Base-by-base conservation (phyloP, 495 filamentous ascomycete species). In the Paragyromitra xinjiangensis region DNA sequence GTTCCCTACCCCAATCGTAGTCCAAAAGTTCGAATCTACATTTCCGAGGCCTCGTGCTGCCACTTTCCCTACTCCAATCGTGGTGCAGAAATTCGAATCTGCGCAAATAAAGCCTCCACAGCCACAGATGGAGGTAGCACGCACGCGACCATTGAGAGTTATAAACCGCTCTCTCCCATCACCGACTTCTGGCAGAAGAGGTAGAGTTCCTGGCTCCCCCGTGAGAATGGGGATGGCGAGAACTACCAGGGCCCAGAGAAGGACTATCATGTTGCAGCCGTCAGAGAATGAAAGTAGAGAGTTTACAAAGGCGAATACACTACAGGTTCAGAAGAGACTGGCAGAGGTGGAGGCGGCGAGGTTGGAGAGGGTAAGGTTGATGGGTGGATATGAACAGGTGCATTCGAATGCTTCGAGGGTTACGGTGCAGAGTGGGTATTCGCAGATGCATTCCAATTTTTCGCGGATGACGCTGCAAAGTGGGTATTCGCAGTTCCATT, bases 271-370 rank as follows among this genome's bases (percentile, higher is more conserved):
- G 34, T 3, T 51, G 45, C 61, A 58, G 51, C 73, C 68, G 1
- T 77, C 74, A 0, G 68, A 73, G 51, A 42, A 22, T 5, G 73
- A 76, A 48, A 77, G 22, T 40, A 45, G 69, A 2, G 51, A 73
- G 51, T 77, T 71, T 19, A 66, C 74, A 4, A 65, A 64, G 6
- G 26, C 26, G 1, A 77, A 65, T 12, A 77, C 74, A 5, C 14
- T 61, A 11, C 62, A 73, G 59, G 48, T 73, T 7, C 61, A 73
- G 39, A 26, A 22, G 14, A 59, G 69, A 2, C 61, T 73, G 11
- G 68, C 51, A 1, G 74, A 77, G 14, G 68, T 65, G 1, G 74
- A 71, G 22, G 73, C 61, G 2, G 70, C 51, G 26, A 37, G 63
- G 29, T 34, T 26, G 29, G 4, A 51, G 40, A 50, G 44, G 8